Base-by-base conservation (phyloP, 192 early-diverging fungal genomes). In the Powellomyces hirtus region DNA sequence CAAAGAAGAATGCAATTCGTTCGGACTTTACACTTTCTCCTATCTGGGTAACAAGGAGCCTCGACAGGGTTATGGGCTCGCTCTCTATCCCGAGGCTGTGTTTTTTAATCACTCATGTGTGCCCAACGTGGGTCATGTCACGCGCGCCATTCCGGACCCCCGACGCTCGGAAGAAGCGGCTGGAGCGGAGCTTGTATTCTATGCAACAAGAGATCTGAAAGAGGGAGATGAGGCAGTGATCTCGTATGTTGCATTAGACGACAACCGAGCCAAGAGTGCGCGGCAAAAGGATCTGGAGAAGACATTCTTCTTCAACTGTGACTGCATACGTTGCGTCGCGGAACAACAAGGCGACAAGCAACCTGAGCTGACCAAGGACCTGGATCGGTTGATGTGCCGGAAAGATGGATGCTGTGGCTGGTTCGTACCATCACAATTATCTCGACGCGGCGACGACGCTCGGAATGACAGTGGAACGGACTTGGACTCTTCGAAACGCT, bases 1-100 rank as follows among this genome's bases (percentile, higher is more conserved):
- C 58, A 77, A 77, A 52, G 81, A 83, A 67, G 81, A 83, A 50
- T 80, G 78, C 71, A 83, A 83, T 60, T 78, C 76, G 4, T 83
- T 83, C 61, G 81, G 81, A 1, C 68, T 81, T 37, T 83, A 83
- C 68, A 76, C 69, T 6, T 79, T 70, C 42, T 20, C 56, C 13
- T 55, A 49, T 31, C 4, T 37, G 4, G 80, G 80, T 37, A 7
- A 7, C 18, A 55, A 36, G 11, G 26, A 18, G 7, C 57, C 64
- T 10, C 63, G 81, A 1, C 77, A 83, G 56, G 67, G 74, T 5
- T 83, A 80, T 50, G 81, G 56, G 11, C 45, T 80, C 5, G 76
- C 66, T 0, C 34, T 79, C 37, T 78, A 73, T 56, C 52, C 81
- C 2, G 62, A 14, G n/a, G 73, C 81, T 38, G 71, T 80, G 13